A percentile compares a stretch with the other conserved stretches of the same genome.
Evolutionary conservation across 768 basidiomycete species (phyloP).

Genomic region (Phanerodontia chrysosporium): DNA sequence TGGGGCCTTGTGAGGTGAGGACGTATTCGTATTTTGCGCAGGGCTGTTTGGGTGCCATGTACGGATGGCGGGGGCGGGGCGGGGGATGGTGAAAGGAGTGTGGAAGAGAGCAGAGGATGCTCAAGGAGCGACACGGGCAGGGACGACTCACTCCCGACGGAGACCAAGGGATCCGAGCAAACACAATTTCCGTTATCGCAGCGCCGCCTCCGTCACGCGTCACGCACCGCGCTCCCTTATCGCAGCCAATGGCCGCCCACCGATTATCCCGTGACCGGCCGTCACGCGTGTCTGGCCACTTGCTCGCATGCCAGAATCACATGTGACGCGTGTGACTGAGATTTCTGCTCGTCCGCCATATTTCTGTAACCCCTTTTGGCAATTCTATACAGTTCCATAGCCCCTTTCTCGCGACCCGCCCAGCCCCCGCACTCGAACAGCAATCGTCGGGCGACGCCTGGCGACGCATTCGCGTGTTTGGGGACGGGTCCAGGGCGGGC

Average conservation of each 20-base stretch:
- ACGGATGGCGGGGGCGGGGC: slow-evolving; percentile 12
- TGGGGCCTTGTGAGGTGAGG: slow-evolving; percentile 58
- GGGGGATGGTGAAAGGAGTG: background rate
- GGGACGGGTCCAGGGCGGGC: too few relatives aligned
- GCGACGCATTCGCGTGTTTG: too few relatives aligned
- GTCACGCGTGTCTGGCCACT: background rate
- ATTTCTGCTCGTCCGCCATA: slow-evolving; percentile 1
- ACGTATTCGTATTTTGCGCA: slow-evolving; percentile 77
- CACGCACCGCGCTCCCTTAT: slow-evolving; percentile 4
- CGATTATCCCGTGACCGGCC: slow-evolving; percentile 1
- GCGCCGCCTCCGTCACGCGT: background rate
- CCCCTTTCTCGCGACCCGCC: background rate
- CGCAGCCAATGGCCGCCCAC: background rate
- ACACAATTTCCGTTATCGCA: slow-evolving; percentile 3
- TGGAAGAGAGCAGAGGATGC: slow-evolving; percentile 1
- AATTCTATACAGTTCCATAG: slow-evolving; percentile 2
- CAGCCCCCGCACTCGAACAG: background rate
- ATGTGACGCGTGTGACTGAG: slow-evolving; percentile 6
- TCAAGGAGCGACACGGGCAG: slow-evolving; percentile 1
- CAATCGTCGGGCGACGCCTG: background rate
- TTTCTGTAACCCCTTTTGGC: background rate
- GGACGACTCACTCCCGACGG: slow-evolving; percentile 3
- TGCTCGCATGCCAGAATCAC: slow-evolving; percentile 5
- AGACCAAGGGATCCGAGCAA: slow-evolving; percentile 1
- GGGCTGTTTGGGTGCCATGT: slow-evolving; percentile 64